These are phyloP conservation scores for Monocercomonoides exilis DNA, from an alignment of 78 protist genomes.

Conservation along the genomic window DNA sequence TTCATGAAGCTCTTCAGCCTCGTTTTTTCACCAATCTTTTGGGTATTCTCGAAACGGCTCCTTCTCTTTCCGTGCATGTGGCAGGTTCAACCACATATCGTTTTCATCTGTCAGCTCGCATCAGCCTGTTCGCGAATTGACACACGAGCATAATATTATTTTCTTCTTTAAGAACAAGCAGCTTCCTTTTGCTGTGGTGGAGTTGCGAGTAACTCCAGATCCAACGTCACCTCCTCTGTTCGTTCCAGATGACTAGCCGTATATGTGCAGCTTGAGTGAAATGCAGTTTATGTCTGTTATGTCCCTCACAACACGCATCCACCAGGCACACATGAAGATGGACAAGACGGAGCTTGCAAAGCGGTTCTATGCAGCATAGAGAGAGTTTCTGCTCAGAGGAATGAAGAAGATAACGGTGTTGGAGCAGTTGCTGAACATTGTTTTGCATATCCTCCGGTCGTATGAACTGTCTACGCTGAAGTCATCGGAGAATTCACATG, in stretches of 20 bases:
- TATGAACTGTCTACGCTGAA: background rate
- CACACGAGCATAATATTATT: too few species aligned
- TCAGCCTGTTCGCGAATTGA: too few species aligned
- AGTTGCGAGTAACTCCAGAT: background rate
- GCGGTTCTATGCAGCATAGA: background rate
- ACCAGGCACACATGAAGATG: background rate
- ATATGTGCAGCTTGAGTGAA: background rate
- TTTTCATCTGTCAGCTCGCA: too few species aligned
- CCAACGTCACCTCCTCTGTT: background rate
- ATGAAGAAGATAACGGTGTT: background rate
- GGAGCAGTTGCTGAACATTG: background rate
- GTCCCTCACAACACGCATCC: background rate
- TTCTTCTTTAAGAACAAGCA: too few species aligned
- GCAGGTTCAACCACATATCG: too few species aligned
- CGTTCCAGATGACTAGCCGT: background rate
- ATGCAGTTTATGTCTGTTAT: background rate
- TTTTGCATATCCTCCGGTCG: background rate
- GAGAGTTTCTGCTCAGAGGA: background rate
- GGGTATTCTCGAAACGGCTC: too few species aligned
- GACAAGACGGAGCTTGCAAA: background rate
- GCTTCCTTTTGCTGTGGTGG: background rate
- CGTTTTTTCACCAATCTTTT: too few species aligned
- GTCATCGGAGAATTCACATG: background rate
- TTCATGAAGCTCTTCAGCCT: too few species aligned
- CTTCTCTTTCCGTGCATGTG: too few species aligned